Evolutionary conservation across 139 green algal genomes (phyloP), one percentile per base, ranked within the genome.

Genomic region (Chlamydomonas sp.): DNA sequence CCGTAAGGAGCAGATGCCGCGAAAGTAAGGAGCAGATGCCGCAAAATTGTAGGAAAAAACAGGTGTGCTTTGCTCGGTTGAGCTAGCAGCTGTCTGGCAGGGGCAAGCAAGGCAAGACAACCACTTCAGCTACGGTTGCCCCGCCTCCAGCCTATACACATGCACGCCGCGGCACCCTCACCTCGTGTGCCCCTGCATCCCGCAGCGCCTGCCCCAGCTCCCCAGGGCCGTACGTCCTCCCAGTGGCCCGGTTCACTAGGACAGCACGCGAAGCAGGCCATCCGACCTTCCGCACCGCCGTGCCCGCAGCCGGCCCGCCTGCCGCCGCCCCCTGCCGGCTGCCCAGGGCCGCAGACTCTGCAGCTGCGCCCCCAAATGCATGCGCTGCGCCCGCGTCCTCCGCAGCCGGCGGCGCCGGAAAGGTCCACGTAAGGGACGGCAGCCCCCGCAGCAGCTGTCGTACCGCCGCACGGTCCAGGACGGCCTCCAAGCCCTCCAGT

Each of bases 201-300:
- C 17, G 4, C 74, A 88, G 63, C 62, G 83, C 83, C 83, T 79
- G 73, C 74, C 73, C 83, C 73, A 88, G 62, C 63, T 88, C 16
- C 73, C 15, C 63, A 2, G 83, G 63, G 5, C 31, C 15, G 83
- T 88, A 88, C 20, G 49, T 59, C 3, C 63, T 17, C 3, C 83
- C 83, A 31, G 6, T 6, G 16, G 83, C 83, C 0, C 8, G n/a
- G 83, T 88, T 88, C 7, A 67, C 71, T 2, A 88, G 0, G 8
- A 82, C 49, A 12, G 68, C 10, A 1, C 58, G 69, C 6, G 7
- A 49, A 14, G 10, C 81, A 3, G 7, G 1, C 63, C 20, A 49
- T 57, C 49, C 49, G 5, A 5, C 5, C 49, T 4, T 4, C 74
- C 14, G 14, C 12, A 15, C 67, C 67, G 9, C 67, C 9, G 8